Evolutionary conservation across 371 early-diverging fungal genomes (phyloP).

Genomic region (Circinella minor): DNA sequence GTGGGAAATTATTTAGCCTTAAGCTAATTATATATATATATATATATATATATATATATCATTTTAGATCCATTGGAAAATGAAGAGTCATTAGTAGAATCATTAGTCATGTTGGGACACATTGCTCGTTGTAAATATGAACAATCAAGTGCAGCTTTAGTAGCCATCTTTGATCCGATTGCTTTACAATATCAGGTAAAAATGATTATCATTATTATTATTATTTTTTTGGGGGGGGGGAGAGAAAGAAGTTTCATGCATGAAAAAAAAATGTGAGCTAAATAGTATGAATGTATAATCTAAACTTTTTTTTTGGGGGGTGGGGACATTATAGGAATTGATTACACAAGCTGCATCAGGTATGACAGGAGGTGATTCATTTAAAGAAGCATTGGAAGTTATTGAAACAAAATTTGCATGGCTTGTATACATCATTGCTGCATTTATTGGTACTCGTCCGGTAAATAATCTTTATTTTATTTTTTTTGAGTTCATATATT

Average conservation of each 20-base stretch:
- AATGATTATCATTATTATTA: slow-evolving; percentile 1
- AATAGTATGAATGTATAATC: not conserved
- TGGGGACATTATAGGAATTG: slow-evolving; percentile 26
- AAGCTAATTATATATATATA: not conserved
- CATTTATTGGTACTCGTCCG: slow-evolving; percentile 68
- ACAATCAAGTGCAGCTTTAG: slow-evolving; percentile 60
- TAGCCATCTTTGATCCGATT: slow-evolving; percentile 66
- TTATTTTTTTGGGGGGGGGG: not conserved
- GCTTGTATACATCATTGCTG: slow-evolving; percentile 81
- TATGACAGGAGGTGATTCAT: slow-evolving; percentile 34
- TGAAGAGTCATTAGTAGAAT: slow-evolving; percentile 71
- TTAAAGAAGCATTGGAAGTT: slow-evolving; percentile 53
- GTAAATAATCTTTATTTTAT: slow-evolving; percentile 36
- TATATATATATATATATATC: too few relatives aligned
- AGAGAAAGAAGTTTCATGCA: too few relatives aligned
- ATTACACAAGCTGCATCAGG: slow-evolving; percentile 37
- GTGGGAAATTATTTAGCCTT: not conserved
- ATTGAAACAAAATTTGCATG: slow-evolving; percentile 79
- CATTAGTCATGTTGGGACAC: slow-evolving; percentile 75
- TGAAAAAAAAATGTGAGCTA: too few relatives aligned
- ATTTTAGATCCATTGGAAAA: slow-evolving; percentile 72
- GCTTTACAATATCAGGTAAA: slow-evolving; percentile 68
- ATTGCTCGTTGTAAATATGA: slow-evolving; percentile 80
- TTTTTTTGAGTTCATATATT: too few relatives aligned
- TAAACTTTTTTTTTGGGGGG: not conserved